Evolutionary conservation across 176 grass and related monocot genomes (phyloP).

Genomic region (Carex cristatella): DNA sequence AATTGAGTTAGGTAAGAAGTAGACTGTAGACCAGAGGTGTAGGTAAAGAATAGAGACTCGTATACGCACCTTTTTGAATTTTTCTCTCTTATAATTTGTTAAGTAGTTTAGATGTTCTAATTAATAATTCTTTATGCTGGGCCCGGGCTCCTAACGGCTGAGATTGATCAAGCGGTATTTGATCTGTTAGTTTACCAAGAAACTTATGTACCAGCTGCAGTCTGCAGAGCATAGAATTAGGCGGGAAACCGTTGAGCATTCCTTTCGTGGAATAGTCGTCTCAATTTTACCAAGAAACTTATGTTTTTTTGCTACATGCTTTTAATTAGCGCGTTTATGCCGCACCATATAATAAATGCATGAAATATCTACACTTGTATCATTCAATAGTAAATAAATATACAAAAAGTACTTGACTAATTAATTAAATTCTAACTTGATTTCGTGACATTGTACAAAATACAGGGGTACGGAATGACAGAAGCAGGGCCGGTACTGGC

Average conservation of each 20-base stretch:
- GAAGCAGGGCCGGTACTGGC: constrained; percentile 86
- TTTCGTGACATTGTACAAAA: background rate
- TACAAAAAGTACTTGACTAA: background rate
- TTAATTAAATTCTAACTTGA: background rate
- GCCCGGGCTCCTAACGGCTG: background rate
- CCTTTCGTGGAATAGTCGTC: background rate
- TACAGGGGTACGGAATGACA: constrained; percentile 92
- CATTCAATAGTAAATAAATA: background rate
- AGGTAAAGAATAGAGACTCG: background rate
- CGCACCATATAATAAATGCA: background rate
- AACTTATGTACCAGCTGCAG: background rate
- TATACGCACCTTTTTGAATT: background rate
- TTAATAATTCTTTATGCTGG: background rate
- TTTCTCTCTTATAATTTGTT: background rate
- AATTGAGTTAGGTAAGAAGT: constrained; percentile 6
- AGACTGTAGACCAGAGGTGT: background rate
- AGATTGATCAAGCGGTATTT: background rate
- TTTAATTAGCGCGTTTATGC: background rate
- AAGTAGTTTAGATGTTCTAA: background rate
- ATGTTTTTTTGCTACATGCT: background rate
- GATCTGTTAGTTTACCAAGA: background rate
- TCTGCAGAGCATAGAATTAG: constrained; percentile 1
- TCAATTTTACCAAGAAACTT: background rate
- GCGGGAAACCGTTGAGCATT: constrained; percentile 18
- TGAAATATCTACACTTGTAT: background rate